These are phyloP conservation scores for Pythium brachiatum DNA, from an alignment of 352 stramenopile genomes.

Conservation along the genomic window DNA sequence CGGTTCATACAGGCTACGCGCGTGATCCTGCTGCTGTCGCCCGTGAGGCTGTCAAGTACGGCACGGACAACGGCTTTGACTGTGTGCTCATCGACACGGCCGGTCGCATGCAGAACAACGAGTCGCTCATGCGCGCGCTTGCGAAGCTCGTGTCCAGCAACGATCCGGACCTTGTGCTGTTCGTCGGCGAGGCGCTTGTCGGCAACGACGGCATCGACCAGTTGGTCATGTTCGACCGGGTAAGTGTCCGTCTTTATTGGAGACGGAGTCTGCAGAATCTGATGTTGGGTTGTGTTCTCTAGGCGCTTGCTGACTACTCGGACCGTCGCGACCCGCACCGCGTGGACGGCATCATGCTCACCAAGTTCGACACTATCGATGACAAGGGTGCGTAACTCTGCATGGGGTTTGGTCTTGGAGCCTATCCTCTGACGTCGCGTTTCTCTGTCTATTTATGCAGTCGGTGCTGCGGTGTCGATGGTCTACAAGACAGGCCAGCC, in stretches of 20 bases:
- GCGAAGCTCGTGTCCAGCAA: constrained; percentile 97
- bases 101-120: constrained; percentile 99
- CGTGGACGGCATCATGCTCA: constrained; percentile 99
- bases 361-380: constrained; percentile 99
- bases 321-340: constrained; percentile 83
- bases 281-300: background rate
- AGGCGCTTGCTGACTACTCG: constrained; percentile 88
- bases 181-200: constrained; percentile 98
- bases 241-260: constrained; percentile 24
- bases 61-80: constrained; percentile 92
- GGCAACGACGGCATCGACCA: constrained; percentile 99
- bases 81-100: constrained; percentile 99
- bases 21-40: constrained; percentile 96
- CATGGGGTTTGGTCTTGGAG: background rate
- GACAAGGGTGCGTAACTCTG: constrained; percentile 90
- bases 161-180: constrained; percentile 96
- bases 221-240: constrained; percentile 94
- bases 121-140: constrained; percentile 97
- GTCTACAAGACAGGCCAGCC: constrained; percentile 98
- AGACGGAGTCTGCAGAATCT: background rate
- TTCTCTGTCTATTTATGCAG: constrained; percentile 33
- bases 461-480: constrained; percentile 99
- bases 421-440: background rate
- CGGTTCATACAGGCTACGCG: constrained; percentile 83
- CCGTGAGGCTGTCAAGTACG: constrained; percentile 94